Evolutionary conservation across 371 early-diverging fungal genomes (phyloP).

Genomic region (Syncephalastrum contaminatum): DNA sequence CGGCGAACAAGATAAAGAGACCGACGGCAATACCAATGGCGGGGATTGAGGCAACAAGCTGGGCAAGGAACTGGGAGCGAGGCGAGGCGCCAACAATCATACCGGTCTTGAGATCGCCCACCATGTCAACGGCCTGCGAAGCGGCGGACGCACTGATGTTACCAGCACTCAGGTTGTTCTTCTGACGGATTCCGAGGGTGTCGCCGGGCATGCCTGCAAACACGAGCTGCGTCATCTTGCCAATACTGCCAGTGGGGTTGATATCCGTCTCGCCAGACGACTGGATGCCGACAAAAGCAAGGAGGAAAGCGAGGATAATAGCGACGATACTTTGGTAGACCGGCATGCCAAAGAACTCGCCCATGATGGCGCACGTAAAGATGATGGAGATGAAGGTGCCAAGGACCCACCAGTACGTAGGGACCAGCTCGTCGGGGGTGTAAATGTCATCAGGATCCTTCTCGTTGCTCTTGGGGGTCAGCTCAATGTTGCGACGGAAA

Average conservation of each 20-base stretch:
- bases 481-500: too few relatives aligned
- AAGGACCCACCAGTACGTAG: constrained; percentile 57
- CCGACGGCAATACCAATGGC: constrained; percentile 57
- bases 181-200: constrained; percentile 36
- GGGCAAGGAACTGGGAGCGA: constrained; percentile 63
- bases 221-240: constrained; percentile 62
- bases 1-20: constrained; percentile 60
- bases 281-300: constrained; percentile 72
- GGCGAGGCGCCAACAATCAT: constrained; percentile 62
- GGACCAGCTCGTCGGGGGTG: constrained; percentile 51
- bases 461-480: not conserved
- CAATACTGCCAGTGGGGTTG: constrained; percentile 61
- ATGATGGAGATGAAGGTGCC: constrained; percentile 59
- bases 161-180: constrained; percentile 62
- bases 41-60: constrained; percentile 60
- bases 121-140: constrained; percentile 66
- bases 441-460: constrained; percentile 32
- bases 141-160: constrained; percentile 60
- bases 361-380: constrained; percentile 62
- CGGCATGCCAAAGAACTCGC: constrained; percentile 57
- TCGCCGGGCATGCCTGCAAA: constrained; percentile 58
- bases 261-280: constrained; percentile 70
- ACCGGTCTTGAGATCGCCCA: constrained; percentile 66
- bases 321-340: constrained; percentile 58
- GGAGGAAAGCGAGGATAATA: constrained; percentile 62